Percentiles rank a stretch among this genome's conserved stretches.
Conservation (phyloP, 2,329 filamentous ascomycete genomes). For the Pseudogymnoascus pannorum region DNA sequence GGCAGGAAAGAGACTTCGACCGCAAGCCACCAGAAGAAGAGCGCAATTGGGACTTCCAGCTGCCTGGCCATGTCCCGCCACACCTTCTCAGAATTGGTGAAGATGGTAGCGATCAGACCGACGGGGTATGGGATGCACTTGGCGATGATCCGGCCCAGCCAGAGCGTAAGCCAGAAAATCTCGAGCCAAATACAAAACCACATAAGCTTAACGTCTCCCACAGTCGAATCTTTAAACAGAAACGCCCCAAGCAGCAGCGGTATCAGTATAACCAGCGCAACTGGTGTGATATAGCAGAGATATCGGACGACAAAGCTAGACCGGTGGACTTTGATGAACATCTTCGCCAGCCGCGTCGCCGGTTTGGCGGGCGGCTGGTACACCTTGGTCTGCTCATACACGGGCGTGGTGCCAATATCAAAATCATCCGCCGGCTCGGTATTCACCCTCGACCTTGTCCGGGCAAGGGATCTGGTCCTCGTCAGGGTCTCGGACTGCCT, state of each 20-base stretch:
- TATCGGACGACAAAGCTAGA: conserved; percentile 63
- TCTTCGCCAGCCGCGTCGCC: conserved; percentile 51
- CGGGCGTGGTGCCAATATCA: conserved; percentile 48
- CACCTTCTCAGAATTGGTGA: conserved; percentile 82
- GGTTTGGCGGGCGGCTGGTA: conserved; percentile 60
- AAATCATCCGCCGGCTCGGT: conserved; percentile 54
- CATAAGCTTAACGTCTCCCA: conserved; percentile 68
- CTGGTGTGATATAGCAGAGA: conserved; percentile 61
- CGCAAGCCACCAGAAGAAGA: conserved; percentile 90
- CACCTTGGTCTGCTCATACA: conserved; percentile 58
- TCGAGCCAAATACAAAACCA: conserved; percentile 98
- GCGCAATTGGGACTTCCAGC: conserved; percentile 73
- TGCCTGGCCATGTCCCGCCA: conserved; percentile 85
- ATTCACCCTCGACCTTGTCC: conserved; percentile 41
- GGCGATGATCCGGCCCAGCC: conserved; percentile 61
- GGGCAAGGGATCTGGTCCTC: conserved; percentile 31
- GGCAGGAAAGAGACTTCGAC: conserved; percentile 80
- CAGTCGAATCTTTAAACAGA: conserved; percentile 49
- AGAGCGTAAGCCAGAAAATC: conserved; percentile 85
- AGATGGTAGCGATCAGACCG: conserved; percentile 59
- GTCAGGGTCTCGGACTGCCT: conserved; percentile 21
- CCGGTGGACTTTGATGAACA: conserved; percentile 57
- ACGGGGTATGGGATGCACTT: conserved; percentile 57
- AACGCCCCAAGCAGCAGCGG: conserved; percentile 60
- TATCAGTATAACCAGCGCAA: conserved; percentile 57